Base-by-base conservation (phyloP, 2,329 filamentous ascomycete species). In the Fusarium sp. region DNA sequence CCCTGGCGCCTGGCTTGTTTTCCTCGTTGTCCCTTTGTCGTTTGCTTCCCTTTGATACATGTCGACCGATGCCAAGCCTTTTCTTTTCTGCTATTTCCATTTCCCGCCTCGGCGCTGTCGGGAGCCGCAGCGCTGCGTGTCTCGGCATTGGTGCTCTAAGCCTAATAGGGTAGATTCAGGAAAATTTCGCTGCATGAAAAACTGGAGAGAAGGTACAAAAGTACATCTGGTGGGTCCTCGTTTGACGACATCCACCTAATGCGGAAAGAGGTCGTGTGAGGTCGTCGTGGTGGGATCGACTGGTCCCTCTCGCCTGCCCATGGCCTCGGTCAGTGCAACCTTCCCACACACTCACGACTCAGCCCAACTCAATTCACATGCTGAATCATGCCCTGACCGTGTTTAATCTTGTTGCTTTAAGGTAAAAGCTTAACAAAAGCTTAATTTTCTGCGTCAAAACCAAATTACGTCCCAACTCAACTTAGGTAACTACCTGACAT, bases 191-290 rank as follows among this genome's bases (percentile, higher is more conserved):
- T 74, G 71, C 57, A 74, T 49, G 38, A 49, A 62, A 64, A 64
- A 48, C 36, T 36, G 58, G 54, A 48, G 58, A 33, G 10, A 38
- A 22, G 31, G 28, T 51, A 57, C 59, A 54, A 42, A 62, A 38
- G 38, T 41, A 44, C 28, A 42, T 47, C 17, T 10, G n/a, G 51
- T 52, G 71, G 71, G 33, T 26, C 20, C 28, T n/a, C 48, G 28
- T 35, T 51, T 36, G 44, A 75, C 72, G 47, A 75, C 70, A 65
- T 71, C 35, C 48, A 48, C 44, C 66, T 52, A 75, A 75, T 65
- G 57, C 48, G 73, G 73, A 75, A 75, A 75, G 60, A 65, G 65
- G 70, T 75, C 73, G 73, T 69, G 73, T 75, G 73, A 75, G 63
- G 51, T 44, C 33, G 44, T 36, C 35, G 39, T 28, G 52, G 45